Base-by-base conservation (phyloP, 495 filamentous ascomycete species). In the Pseudoneurospora amorphoporcata region DNA sequence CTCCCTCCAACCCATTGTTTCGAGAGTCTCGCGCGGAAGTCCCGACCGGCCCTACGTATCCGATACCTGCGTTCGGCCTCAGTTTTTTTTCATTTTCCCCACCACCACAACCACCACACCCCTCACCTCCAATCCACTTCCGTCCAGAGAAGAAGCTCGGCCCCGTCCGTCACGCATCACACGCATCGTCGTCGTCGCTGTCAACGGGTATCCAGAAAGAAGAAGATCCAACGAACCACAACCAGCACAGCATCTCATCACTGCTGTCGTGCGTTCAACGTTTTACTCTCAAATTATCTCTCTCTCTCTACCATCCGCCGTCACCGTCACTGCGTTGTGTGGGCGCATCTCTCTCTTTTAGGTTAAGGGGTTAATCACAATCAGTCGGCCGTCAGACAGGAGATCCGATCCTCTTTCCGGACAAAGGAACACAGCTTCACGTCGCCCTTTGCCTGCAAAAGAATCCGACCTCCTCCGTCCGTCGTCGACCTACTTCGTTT, bases 41-140 rank as follows among this genome's bases (percentile, higher is more conserved):
- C 80, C 82, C 81, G 83, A 84, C 83, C 83, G 83, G 81, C 81
- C 79, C 77, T 82, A 79, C 79, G 79, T 81, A 79, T 74, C 75
- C 79, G 75, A 75, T 76, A 77, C 79, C 77, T 78, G 76, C 79
- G 76, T 82, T 77, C 73, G 80, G 80, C 80, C 77, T 78, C 76
- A 68, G 75, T 75, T 78, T 79, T 74, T 78, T 80, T 74, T 78
- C 77, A 73, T 73, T 71, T 68, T 76, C 77, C 76, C 79, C 78
- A 76, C 75, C 77, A 77, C 76, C 29, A 61, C 53, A 61, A 61
- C 53, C 23, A 61, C 53, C 53, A 77, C 79, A 79, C 80, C 72
- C 73, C 73, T 73, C 77, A 73, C 71, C 73, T 76, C 43, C 72
- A 73, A 69, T 53, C 69, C 76, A 74, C 74, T 75, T 73, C 70